phyloP scores from a whole-genome alignment of 306 rosid genomes.

The Cicer bijugum region DNA sequence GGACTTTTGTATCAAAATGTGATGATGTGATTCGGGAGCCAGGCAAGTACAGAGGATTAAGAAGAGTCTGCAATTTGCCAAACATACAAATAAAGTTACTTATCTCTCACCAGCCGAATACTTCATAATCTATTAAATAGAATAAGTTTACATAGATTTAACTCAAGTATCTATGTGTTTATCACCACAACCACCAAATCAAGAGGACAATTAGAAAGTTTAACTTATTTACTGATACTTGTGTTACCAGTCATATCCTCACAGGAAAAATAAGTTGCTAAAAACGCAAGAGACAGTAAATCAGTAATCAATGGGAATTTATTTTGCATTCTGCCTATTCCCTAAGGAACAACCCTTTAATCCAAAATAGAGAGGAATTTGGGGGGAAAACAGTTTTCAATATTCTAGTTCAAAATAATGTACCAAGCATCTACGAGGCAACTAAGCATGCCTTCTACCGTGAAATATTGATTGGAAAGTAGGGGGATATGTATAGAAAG shows the following conservation, averaged over 20 bases:
- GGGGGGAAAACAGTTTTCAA: neutral
- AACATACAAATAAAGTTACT: constrained; percentile 19
- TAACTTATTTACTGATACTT: constrained; percentile 1
- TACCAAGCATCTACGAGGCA: neutral
- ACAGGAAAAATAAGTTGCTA: neutral
- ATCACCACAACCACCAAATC: constrained; percentile 28
- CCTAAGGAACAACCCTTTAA: constrained; percentile 4
- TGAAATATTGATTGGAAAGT: constrained; percentile 20
- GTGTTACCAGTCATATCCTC: constrained; percentile 1
- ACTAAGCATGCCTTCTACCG: neutral
- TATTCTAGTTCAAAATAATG: constrained; percentile 18
- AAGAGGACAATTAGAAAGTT: constrained; percentile 30
- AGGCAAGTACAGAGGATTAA: constrained; percentile 87
- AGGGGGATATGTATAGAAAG: neutral
- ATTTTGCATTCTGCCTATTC: constrained; percentile 33
- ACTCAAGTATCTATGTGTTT: constrained; percentile 24
- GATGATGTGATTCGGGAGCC: constrained; percentile 94
- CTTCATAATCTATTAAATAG: constrained; percentile 35
- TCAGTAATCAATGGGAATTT: constrained; percentile 1
- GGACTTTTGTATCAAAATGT: constrained; percentile 93
- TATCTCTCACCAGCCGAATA: neutral
- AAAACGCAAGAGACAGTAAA: constrained; percentile 22
- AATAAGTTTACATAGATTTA: constrained; percentile 12
- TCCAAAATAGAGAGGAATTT: constrained; percentile 1
- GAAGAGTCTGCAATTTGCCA: constrained; percentile 75